A percentile compares a stretch with the other conserved stretches of the same genome.
phyloP scores from a whole-genome alignment of 805 yeast genomes.

The Starmerella bacillaris region DNA sequence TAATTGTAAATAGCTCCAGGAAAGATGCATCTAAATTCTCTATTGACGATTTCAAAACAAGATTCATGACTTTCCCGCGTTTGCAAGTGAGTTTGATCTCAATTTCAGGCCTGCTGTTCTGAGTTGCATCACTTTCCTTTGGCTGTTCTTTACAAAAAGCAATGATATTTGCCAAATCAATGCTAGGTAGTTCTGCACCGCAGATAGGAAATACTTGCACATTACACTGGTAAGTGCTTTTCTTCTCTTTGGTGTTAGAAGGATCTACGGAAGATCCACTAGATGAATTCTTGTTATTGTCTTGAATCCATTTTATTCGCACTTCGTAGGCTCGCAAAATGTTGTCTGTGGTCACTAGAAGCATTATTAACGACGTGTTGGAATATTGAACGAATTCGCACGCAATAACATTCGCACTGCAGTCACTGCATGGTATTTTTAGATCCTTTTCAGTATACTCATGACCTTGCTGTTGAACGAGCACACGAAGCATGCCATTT shows the following conservation, averaged over 20 bases:
- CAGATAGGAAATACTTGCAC: background rate
- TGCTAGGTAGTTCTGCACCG: background rate
- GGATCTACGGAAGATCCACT: background rate
- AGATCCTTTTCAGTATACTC: constrained; percentile 16
- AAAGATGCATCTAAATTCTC: constrained; percentile 15
- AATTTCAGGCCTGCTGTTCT: too few relatives aligned
- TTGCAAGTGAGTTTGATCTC: background rate
- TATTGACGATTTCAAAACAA: constrained; percentile 1
- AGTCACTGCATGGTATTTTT: constrained; percentile 16
- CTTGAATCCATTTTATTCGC: constrained; percentile 18
- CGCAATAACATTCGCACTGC: constrained; percentile 16
- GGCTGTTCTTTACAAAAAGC: too few relatives aligned
- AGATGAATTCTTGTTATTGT: background rate
- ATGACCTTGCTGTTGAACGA: constrained; percentile 31
- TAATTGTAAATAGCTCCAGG: constrained; percentile 10
- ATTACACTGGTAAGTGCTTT: too few relatives aligned
- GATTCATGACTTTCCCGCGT: constrained; percentile 2
- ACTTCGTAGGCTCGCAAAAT: constrained; percentile 17
- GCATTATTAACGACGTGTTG: constrained; percentile 17
- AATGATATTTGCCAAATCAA: too few relatives aligned
- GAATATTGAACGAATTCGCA: constrained; percentile 18
- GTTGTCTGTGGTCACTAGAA: constrained; percentile 16
- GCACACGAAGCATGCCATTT: constrained; percentile 41
- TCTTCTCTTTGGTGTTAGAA: too few relatives aligned
- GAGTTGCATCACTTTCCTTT: too few relatives aligned